Evolutionary conservation across 352 stramenopile species (phyloP), one percentile per base, ranked within the genome.

Genomic region (Pythium scleroteichum): DNA sequence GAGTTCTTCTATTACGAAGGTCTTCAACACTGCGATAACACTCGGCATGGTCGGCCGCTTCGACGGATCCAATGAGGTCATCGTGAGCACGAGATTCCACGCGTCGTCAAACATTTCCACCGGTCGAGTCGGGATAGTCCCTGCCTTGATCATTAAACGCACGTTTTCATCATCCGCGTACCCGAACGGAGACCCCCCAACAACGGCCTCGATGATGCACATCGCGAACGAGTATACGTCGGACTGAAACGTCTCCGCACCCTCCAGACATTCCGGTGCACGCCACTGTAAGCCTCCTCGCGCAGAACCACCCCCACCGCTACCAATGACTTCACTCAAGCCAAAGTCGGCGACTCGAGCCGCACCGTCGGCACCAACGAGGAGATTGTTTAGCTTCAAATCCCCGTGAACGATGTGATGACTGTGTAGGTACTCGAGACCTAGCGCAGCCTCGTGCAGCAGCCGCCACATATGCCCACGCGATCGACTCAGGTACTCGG

Each of bases 141-240:
- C n/a, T n/a, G n/a, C n/a, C n/a, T n/a, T n/a, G n/a, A n/a, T n/a
- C n/a, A n/a, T n/a, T n/a, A n/a, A n/a, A n/a, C n/a, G n/a, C n/a
- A n/a, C n/a, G n/a, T n/a, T n/a, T n/a, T 35, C 48, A 23, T 60
- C 50, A 19, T 66, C 50, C 22, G 23, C 0, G 4, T 44, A 3
- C 17, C 4, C 50, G n/a, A 51, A 66, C 29, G 59, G 59, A 3
- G 59, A 19, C 17, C 54, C 59, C 2, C 33, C 63, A 3, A 27
- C n/a, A 19, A 72, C 24, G 4, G 64, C 74, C 49, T 86, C 73
- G 2, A 82, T 32, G 16, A 86, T 67, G 35, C 72, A 82, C 70
- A 82, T 76, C 2, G 67, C 76, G 12, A 82, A 65, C 13, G 72
- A 64, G 44, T 78, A 83, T 0, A 86, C 58, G 22, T 83, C 74